A percentile compares a stretch with the other conserved stretches of the same genome.
These are phyloP conservation scores for Mortierella sp. DNA, from an alignment of 371 early-diverging fungal species.

Conservation along the genomic window DNA sequence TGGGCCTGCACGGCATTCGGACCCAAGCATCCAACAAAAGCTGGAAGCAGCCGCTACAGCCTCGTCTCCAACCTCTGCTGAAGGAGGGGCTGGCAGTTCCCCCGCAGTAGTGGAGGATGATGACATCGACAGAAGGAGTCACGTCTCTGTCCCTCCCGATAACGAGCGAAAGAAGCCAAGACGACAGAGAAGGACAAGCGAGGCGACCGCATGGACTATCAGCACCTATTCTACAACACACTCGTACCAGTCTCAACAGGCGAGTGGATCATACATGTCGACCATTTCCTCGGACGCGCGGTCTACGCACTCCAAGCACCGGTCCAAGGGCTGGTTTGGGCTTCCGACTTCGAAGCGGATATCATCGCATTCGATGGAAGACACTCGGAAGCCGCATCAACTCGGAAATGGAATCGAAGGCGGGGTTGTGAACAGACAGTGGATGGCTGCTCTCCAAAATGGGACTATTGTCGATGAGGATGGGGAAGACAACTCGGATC, in stretches of 20 bases:
- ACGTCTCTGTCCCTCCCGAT: neutral
- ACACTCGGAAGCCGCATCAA: slow-evolving; percentile 36
- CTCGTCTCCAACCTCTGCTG: no score
- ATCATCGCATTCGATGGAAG: slow-evolving; percentile 16
- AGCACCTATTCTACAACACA: slow-evolving; percentile 9
- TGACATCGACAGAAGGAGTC: neutral
- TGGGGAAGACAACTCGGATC: slow-evolving; percentile 25
- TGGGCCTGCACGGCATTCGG: slow-evolving; percentile 29
- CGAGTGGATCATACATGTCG: slow-evolving; percentile 1
- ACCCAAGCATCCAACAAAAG: slow-evolving; percentile 9
- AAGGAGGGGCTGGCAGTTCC: no score
- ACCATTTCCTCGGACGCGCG: slow-evolving; percentile 1
- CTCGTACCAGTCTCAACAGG: slow-evolving; percentile 9
- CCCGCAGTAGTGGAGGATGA: neutral
- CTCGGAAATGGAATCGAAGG: slow-evolving; percentile 44
- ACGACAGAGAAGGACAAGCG: slow-evolving; percentile 24
- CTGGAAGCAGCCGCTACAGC: neutral
- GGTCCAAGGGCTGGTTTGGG: slow-evolving; percentile 38
- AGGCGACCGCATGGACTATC: slow-evolving; percentile 12
- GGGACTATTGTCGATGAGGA: slow-evolving; percentile 9
- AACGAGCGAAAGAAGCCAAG: slow-evolving; percentile 6
- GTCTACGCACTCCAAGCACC: slow-evolving; percentile 4
- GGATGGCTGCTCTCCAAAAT: neutral
- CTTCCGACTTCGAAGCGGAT: slow-evolving; percentile 8
- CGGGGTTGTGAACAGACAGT: slow-evolving; percentile 17